Evolutionary conservation across 2,329 filamentous ascomycete genomes (phyloP), one percentile per base, ranked within the genome.

Genomic region (Sporothrix curviconia): DNA sequence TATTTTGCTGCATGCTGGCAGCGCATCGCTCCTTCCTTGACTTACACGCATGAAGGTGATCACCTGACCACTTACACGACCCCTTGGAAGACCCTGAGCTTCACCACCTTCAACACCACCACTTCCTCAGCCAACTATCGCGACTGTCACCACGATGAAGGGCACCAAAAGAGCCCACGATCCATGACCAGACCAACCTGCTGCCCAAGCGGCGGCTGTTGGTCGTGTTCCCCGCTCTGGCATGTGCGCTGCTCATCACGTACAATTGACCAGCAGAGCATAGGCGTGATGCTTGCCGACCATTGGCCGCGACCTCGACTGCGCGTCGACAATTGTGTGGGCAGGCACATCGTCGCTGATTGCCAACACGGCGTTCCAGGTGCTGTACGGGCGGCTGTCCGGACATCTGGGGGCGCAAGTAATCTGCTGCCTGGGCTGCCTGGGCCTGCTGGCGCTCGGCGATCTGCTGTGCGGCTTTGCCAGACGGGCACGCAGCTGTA

Each of bases 351-450:
- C 77, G 8, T 74, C 75, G 3, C 67, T 83, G 44, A 77, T 83
- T 46, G 78, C 78, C 30, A 81, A 79, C 59, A 85, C 84, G 0
- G 78, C 80, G 34, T 86, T 86, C 61, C 83, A 84, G 61, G 81
- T 85, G 59, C 73, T 87, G 0, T 86, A 86, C 65, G 83, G 83
- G 19, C 76, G 82, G 3, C 64, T 85, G 3, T 84, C 81, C n/a
- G 0, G 82, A 85, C 66, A 78, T 85, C 1, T 77, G 84, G 52
- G 81, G 82, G 19, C 76, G 83, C 17, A 85, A 85, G 66, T 72
- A 76, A n/a, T n/a, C 7, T 74, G 86, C 7, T 79, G 81, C 53
- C 65, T 86, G 3, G 73, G 72, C 1, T 78, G 79, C 1, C 67
- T 84, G 7, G 71, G 71, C 0, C 67, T 84, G 12, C 70, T 87